Conservation (phyloP, 768 basidiomycete genomes). For the Coprinopsis cinerea region DNA sequence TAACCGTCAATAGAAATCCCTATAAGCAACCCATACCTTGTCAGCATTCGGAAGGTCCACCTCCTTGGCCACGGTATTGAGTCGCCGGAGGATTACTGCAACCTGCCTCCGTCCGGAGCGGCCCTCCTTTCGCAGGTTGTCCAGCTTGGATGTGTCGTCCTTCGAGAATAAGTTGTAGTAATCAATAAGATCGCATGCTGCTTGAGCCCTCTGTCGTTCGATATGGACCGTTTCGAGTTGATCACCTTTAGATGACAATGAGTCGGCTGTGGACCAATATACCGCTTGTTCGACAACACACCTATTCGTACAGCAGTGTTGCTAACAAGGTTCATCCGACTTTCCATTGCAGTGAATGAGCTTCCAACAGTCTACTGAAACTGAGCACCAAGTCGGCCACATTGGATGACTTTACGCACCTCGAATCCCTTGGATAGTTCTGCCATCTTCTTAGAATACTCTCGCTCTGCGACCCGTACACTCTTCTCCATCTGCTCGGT, state of each 20-base stretch:
- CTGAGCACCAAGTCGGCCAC: constrained; percentile 1
- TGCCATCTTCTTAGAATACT: constrained; percentile 91
- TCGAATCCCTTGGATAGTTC: constrained; percentile 93
- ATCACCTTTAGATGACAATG: constrained; percentile 52
- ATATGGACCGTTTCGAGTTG: constrained; percentile 93
- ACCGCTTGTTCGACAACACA: constrained; percentile 27
- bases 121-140: constrained; percentile 79
- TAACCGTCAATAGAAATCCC: not conserved
- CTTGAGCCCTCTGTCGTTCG: constrained; percentile 87
- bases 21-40: constrained; percentile 41
- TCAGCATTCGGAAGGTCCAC: constrained; percentile 84
- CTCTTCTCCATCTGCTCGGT: constrained; percentile 92
- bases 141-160: constrained; percentile 70
- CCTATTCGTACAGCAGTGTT: constrained; percentile 93
- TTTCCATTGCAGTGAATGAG: constrained; percentile 87
- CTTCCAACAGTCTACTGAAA: constrained; percentile 70
- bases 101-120: constrained; percentile 84
- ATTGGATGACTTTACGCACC: constrained; percentile 37
- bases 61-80: constrained; percentile 88
- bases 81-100: constrained; percentile 77
- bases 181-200: constrained; percentile 88
- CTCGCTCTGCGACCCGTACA: constrained; percentile 81
- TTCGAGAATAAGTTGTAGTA: constrained; percentile 91
- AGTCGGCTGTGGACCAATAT: not conserved
- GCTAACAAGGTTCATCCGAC: constrained; percentile 87